These are phyloP conservation scores for Cystofilobasidium bisporidii DNA, from an alignment of 768 basidiomycete genomes.

Conservation along the genomic window DNA sequence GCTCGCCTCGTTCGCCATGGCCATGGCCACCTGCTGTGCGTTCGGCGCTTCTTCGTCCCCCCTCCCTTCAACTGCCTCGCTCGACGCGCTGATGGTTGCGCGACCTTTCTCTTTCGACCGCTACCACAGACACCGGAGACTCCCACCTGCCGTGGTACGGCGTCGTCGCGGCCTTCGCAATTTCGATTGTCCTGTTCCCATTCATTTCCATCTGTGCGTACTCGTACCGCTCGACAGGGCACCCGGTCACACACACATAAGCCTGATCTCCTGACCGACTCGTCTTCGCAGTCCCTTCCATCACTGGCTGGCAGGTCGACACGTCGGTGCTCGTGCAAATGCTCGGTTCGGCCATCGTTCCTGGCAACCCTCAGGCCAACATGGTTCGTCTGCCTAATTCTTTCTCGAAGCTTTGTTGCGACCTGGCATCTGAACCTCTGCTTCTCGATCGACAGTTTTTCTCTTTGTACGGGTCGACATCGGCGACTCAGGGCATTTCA, in stretches of 20 bases:
- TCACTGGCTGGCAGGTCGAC: conserved; percentile 6
- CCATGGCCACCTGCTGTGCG: conserved; percentile 14
- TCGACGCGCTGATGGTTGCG: too few species aligned
- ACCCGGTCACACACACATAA: too few species aligned
- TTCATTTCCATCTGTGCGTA: too few species aligned
- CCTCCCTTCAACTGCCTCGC: too few species aligned
- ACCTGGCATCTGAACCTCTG: background rate
- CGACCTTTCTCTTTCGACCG: background rate
- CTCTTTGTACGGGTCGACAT: background rate
- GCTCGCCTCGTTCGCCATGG: conserved; percentile 17
- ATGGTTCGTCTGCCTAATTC: too few species aligned
- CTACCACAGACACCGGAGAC: conserved; percentile 9
- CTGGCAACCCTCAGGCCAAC: conserved; percentile 29
- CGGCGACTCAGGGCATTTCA: conserved; percentile 29
- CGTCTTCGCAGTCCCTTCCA: background rate
- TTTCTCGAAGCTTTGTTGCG: too few species aligned
- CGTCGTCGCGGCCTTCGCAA: conserved; percentile 22
- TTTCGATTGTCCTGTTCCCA: conserved; percentile 24
- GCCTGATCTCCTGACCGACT: too few species aligned
- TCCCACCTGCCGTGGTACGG: conserved; percentile 33
- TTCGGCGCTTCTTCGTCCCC: background rate
- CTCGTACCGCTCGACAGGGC: too few species aligned
- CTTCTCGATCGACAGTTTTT: background rate
- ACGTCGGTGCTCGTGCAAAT: conserved; percentile 22
- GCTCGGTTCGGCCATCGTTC: conserved; percentile 29